Evolutionary conservation across 2,329 filamentous ascomycete species (phyloP).

Genomic region (Teratosphaeria pseudoeucalypti): DNA sequence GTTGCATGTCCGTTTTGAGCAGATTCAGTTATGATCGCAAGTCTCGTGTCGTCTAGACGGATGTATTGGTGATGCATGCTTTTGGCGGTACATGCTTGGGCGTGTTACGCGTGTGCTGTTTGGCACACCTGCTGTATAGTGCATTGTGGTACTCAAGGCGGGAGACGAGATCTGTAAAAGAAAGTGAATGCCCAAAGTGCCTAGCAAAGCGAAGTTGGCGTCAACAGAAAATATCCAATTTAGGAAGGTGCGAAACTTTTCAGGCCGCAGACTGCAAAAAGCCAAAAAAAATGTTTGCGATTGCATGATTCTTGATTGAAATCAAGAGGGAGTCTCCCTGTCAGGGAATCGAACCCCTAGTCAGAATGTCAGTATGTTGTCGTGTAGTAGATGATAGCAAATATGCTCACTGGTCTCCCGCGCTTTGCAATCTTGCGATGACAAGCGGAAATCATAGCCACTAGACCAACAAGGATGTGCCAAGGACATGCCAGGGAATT

Average conservation of each 20-base stretch:
- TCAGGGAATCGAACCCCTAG: background rate
- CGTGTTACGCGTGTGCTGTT: no score
- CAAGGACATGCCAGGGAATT: no score
- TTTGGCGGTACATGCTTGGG: no score
- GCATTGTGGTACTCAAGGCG: no score
- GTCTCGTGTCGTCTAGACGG: no score
- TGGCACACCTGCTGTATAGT: no score
- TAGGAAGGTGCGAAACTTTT: background rate
- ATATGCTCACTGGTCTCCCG: background rate
- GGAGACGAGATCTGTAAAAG: no score
- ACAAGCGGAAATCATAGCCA: conserved; percentile 30
- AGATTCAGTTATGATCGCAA: no score
- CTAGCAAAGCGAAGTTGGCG: no score
- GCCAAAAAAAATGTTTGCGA: background rate
- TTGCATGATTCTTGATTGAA: background rate
- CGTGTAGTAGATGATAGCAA: background rate
- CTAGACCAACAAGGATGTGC: conserved; percentile 20
- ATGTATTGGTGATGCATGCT: no score
- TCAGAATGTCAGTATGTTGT: background rate
- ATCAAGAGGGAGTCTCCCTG: background rate
- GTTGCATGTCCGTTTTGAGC: no score
- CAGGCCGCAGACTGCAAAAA: background rate
- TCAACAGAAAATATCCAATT: background rate
- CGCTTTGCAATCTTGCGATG: conserved; percentile 8
- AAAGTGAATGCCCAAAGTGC: no score